Evolutionary conservation across 2,329 filamentous ascomycete species (phyloP), one percentile per base, ranked within the genome.

Genomic region (Penicillium psychrosexuale): DNA sequence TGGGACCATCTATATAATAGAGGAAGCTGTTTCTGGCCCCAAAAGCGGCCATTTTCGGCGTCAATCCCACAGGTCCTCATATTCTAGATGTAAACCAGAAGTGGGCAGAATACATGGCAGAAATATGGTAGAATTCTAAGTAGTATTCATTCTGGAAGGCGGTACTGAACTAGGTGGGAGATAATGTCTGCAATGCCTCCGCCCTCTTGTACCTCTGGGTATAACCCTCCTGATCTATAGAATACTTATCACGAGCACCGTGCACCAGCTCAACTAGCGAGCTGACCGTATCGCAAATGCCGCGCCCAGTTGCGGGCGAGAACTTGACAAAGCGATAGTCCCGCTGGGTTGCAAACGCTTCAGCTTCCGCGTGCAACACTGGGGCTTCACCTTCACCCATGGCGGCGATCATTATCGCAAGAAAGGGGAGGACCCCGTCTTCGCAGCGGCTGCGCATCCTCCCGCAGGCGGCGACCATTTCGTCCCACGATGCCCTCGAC

Each of bases 281-380:
- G 53, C 53, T 33, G 19, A 56, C 47, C 13, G 53, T 48, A 52
- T 56, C 48, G 37, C 53, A 52, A 17, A 52, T 51, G 19, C 53
- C 53, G 43, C 31, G 53, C 43, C 48, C 44, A 48, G 48, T 47
- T 43, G 8, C 17, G 9, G 48, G 43, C 7, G 53, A 56, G 40
- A 52, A 8, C 53, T 43, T 51, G 43, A 39, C n/a, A 51, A 56
- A 52, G 53, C 36, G 48, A 56, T n/a, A 48, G 53, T 24, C 37
- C 19, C 30, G 48, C 48, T 56, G 48, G 28, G 53, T 44, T 37
- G 53, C 53, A 56, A 56, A 56, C 43, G 53, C 48, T 48, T 56
- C 44, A 33, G 53, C 53, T 56, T 56, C 53, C 12, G 30, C 48
- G 28, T 46, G 34, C 19, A 43, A 51, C 40, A 51, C 53, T 3